Percentiles rank a stretch among this genome's conserved stretches.
Conservation (phyloP, 1,284 basidiomycete genomes). For the Ganoderma meredithae region DNA sequence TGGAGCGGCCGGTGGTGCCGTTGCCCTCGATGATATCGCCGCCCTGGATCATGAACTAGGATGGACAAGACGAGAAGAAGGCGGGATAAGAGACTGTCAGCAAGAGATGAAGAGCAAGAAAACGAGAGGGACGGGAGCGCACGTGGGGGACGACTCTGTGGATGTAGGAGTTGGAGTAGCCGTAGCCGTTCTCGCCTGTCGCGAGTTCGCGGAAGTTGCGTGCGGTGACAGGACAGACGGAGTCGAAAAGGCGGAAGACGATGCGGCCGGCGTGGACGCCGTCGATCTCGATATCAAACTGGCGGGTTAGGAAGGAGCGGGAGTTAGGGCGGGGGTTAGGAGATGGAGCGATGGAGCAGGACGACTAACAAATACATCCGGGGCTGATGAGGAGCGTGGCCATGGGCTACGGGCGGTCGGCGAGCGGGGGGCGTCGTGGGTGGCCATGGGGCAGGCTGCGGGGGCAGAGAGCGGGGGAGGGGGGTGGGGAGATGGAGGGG, state of each 20-base stretch:
- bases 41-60: conserved; percentile 47
- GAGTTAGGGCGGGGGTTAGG: conserved; percentile 2
- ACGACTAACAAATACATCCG: conserved; percentile 52
- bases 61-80: not conserved
- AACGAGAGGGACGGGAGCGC: conserved; percentile 18
- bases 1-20: conserved; percentile 65
- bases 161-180: conserved; percentile 73
- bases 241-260: conserved; percentile 85
- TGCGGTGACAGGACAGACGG: conserved; percentile 75
- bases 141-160: conserved; percentile 79
- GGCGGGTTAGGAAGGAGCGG: conserved; percentile 2
- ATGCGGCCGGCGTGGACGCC: conserved; percentile 68
- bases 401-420: conserved; percentile 6
- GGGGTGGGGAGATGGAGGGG: conserved; percentile 8
- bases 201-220: conserved; percentile 93
- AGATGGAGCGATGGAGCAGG: conserved; percentile 7
- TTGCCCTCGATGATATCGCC: conserved; percentile 53
- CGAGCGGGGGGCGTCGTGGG: conserved; percentile 8
- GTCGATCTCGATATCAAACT: conserved; percentile 85
- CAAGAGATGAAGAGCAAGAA: not conserved
- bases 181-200: conserved; percentile 75
- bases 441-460: conserved; percentile 4
- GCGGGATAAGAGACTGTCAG: conserved; percentile 1
- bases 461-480: not conserved
- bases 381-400: conserved; percentile 20